Percentiles rank a stretch among this genome's conserved stretches.
These are phyloP conservation scores for Mycena filopes DNA, from an alignment of 768 basidiomycete genomes.

Conservation along the genomic window DNA sequence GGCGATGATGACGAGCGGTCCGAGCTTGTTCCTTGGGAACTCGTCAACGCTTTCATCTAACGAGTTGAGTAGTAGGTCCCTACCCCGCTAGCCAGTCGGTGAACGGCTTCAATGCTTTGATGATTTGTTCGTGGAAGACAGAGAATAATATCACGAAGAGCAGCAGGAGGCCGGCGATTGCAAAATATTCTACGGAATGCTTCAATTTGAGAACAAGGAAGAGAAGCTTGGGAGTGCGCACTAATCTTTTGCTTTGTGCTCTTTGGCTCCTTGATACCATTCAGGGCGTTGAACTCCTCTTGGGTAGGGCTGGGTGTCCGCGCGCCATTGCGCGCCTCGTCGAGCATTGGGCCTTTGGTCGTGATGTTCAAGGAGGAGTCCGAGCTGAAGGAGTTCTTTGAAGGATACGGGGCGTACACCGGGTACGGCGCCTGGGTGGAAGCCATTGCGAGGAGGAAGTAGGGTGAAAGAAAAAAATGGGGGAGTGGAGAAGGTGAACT, in stretches of 20 bases:
- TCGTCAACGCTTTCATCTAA: too few relatives aligned
- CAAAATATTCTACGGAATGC: constrained; percentile 35
- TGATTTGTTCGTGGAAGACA: constrained; percentile 59
- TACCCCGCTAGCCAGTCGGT: constrained; percentile 56
- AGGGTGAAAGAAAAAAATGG: not conserved
- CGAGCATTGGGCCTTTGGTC: not conserved
- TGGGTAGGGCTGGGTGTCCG: constrained; percentile 22
- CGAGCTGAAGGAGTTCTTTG: not conserved
- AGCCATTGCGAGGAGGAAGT: not conserved
- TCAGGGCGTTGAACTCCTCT: constrained; percentile 14
- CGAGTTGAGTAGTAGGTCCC: not conserved
- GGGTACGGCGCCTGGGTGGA: constrained; percentile 10
- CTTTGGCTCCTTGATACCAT: constrained; percentile 21
- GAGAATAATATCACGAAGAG: constrained; percentile 50
- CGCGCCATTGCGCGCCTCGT: not conserved
- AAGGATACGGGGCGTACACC: constrained; percentile 5
- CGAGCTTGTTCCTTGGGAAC: not conserved
- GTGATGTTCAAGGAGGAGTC: not conserved
- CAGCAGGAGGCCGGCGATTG: constrained; percentile 43
- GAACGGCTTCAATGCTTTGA: constrained; percentile 57
- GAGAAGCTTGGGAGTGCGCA: not conserved
- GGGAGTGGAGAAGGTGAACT: too few relatives aligned
- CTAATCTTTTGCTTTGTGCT: constrained; percentile 24
- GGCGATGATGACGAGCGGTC: constrained; percentile 8
- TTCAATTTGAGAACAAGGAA: not conserved